A percentile compares a stretch with the other conserved stretches of the same genome.
Evolutionary conservation across 192 early-diverging fungal species (phyloP).

Genomic region (Paraglomus occultum): DNA sequence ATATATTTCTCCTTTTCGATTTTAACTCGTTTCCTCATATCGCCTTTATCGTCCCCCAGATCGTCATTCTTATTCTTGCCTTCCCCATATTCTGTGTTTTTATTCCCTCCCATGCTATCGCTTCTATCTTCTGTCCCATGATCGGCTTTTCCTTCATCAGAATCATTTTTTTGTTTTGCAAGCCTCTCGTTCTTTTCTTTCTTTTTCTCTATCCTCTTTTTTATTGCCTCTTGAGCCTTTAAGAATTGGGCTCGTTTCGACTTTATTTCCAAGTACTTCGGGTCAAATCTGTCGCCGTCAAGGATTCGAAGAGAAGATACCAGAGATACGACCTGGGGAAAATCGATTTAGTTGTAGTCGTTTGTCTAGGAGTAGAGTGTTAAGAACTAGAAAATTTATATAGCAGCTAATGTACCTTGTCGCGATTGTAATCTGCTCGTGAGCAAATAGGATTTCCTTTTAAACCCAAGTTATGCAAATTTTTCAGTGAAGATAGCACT

Average conservation of each 20-base stretch:
- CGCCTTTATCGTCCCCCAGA: slow-evolving; percentile 24
- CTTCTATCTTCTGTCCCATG: slow-evolving; percentile 25
- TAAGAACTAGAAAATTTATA: background rate
- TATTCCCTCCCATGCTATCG: slow-evolving; percentile 20
- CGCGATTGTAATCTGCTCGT: slow-evolving; percentile 50
- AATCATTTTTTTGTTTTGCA: slow-evolving; percentile 35
- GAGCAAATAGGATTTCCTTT: slow-evolving; percentile 65
- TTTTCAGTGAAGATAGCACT: slow-evolving; percentile 47
- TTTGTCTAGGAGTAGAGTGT: background rate
- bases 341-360: background rate
- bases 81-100: slow-evolving; percentile 32
- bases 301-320: slow-evolving; percentile 66
- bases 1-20: slow-evolving; percentile 32
- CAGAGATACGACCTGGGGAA: slow-evolving; percentile 47
- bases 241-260: slow-evolving; percentile 58
- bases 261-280: slow-evolving; percentile 63
- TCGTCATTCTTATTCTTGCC: slow-evolving; percentile 31
- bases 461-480: slow-evolving; percentile 65
- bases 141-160: slow-evolving; percentile 27
- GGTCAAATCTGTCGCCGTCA: slow-evolving; percentile 75
- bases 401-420: background rate
- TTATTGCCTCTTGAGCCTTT: slow-evolving; percentile 40
- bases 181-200: slow-evolving; percentile 46
- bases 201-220: slow-evolving; percentile 46
- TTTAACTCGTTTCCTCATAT: slow-evolving; percentile 21